Evolutionary conservation across 2,329 filamentous ascomycete species (phyloP).

Genomic region (Didymella segeticola): DNA sequence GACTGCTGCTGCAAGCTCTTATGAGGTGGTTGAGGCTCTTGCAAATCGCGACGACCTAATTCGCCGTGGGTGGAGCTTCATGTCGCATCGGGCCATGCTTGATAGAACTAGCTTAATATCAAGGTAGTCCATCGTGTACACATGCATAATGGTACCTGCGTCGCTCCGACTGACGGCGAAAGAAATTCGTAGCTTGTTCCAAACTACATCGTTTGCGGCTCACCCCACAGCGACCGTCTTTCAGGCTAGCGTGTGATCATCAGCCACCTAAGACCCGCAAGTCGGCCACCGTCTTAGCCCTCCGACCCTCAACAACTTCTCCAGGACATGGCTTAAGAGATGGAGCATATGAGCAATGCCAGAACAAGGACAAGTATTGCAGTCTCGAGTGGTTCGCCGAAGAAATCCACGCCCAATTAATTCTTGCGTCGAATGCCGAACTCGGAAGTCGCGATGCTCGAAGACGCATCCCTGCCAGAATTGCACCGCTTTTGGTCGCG

Average conservation of each 20-base stretch:
- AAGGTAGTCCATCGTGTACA: constrained; percentile 16
- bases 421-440: constrained; percentile 49
- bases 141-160: constrained; percentile 31
- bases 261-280: constrained; percentile 11
- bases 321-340: constrained; percentile 41
- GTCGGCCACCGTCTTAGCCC: constrained; percentile 8
- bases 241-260: constrained; percentile 14
- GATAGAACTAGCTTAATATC: constrained; percentile 12
- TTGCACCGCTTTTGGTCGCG: constrained; percentile 48
- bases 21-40: constrained; percentile 6
- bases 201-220: constrained; percentile 14
- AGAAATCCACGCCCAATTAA: constrained; percentile 50
- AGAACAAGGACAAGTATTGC: constrained; percentile 46
- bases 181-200: constrained; percentile 10
- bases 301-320: constrained; percentile 23
- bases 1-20: background rate
- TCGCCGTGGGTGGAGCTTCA: constrained; percentile 7
- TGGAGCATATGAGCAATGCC: constrained; percentile 44
- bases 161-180: constrained; percentile 29
- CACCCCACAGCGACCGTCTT: constrained; percentile 12
- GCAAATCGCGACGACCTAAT: constrained; percentile 10
- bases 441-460: constrained; percentile 48
- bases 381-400: constrained; percentile 48
- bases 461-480: constrained; percentile 50
- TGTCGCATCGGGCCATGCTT: constrained; percentile 1